Base-by-base conservation (phyloP, 176 grass and related monocot species). In the Pharus latifolius region DNA sequence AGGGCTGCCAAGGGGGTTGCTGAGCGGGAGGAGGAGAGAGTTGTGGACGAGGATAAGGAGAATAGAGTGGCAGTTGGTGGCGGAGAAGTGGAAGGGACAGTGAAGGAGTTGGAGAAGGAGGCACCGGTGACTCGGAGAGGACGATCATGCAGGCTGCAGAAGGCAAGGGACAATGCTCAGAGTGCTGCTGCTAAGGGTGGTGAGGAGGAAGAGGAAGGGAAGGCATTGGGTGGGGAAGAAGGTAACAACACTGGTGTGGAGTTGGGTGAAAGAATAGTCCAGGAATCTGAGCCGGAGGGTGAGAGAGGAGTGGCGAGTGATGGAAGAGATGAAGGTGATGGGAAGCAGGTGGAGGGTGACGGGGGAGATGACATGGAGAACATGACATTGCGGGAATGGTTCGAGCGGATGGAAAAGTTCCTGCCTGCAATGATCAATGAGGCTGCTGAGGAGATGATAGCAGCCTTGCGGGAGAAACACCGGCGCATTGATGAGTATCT, bases 371-470 rank as follows among this genome's bases (percentile, higher is more conserved):
- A 28, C 50, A 23, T 88, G 58, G 83, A 92, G 35, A 74, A 84
- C 11, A 93, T 98, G 87, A 98, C 94, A 30, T 29, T 98, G 44
- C 54, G 77, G 16, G 70, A 98, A 15, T 98, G 94, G 94, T 90
- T 98, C 72, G 84, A 75, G 47, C 59, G 75, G 29, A 88, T 88
- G 40, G 81, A 88, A 13, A 62, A 54, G 47, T 77, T 68, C 61
- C 58, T 93, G 44, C 81, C 78, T 6, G 51, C 58, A 41, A 70
- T 68, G 64, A 85, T 93, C 28, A 65, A 68, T 59, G 81, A 90
- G n/a, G 67, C 52, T 10, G 65, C 81, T 49, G 86, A 90, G 54
- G 62, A 85, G 49, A 77, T 71, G 20, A 88, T 90, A 33, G 58
- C 59, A 15, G 51, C 26, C 24, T 42, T 98, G 57, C 62, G 19